phyloP scores from a whole-genome alignment of 2,329 filamentous ascomycete species.

The Stachybotrys elegans region DNA sequence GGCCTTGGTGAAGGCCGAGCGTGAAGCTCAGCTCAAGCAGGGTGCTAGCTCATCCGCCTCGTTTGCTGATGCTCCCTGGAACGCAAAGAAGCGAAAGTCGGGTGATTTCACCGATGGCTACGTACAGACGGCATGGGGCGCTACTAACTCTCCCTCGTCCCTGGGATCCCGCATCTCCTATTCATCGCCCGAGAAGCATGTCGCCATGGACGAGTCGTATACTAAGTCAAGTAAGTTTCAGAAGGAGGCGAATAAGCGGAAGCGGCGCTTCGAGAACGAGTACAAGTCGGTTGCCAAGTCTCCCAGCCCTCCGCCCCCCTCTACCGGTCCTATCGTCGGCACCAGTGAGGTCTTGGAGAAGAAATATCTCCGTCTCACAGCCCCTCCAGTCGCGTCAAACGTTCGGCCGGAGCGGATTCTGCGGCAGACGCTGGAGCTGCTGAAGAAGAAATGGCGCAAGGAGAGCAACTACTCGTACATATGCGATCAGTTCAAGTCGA shows the following conservation, averaged over 20 bases:
- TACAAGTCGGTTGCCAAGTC: conserved; percentile 53
- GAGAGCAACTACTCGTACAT: conserved; percentile 96
- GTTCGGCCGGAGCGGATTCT: conserved; percentile 81
- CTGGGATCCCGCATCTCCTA: conserved; percentile 76
- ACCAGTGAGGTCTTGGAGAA: conserved; percentile 84
- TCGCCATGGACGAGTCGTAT: conserved; percentile 39
- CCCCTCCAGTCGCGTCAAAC: conserved; percentile 79
- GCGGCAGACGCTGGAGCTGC: conserved; percentile 75
- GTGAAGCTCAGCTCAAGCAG: conserved; percentile 42
- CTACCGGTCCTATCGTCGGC: conserved; percentile 73
- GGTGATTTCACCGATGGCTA: conserved; percentile 54
- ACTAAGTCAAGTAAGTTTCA: conserved; percentile 78
- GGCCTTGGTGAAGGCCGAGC: conserved; percentile 71
- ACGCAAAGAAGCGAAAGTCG: conserved; percentile 79
- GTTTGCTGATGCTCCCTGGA: conserved; percentile 23
- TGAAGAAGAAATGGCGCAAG: conserved; percentile 92
- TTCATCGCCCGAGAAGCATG: conserved; percentile 37
- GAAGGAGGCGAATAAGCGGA: conserved; percentile 85
- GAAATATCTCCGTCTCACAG: conserved; percentile 87
- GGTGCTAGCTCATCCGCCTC: conserved; percentile 21
- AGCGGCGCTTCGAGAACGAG: conserved; percentile 74
- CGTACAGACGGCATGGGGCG: conserved; percentile 66
- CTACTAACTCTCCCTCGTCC: conserved; percentile 52
- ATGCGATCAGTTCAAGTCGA: conserved; percentile 98
- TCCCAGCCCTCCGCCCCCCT: conserved; percentile 51